These are phyloP conservation scores for Fusarium xylarioides DNA, from an alignment of 2,329 filamentous ascomycete genomes.

Conservation along the genomic window DNA sequence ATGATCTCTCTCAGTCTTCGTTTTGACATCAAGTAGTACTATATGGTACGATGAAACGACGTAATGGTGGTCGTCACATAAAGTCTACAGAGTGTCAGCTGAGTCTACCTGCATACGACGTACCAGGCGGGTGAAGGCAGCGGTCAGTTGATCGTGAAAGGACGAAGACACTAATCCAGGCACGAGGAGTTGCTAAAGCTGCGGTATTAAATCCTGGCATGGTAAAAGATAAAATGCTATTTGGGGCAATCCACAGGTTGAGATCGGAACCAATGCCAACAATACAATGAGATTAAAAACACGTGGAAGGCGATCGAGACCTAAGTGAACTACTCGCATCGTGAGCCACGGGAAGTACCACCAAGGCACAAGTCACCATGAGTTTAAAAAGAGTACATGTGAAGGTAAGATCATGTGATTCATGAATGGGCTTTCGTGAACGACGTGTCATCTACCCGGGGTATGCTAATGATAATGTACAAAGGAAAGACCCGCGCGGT, in stretches of 20 bases:
- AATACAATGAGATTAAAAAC: not conserved
- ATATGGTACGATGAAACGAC: not conserved
- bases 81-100: not conserved
- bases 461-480: conserved; percentile 36
- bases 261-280: not conserved
- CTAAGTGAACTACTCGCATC: not conserved
- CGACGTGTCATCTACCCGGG: conserved; percentile 22
- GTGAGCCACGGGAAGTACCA: not conserved
- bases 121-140: not conserved
- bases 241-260: not conserved
- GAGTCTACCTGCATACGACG: not conserved
- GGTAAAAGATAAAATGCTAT: not conserved
- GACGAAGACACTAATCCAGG: not conserved
- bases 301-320: not conserved
- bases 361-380: not conserved
- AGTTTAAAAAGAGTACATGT: not conserved
- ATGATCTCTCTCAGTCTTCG: not conserved
- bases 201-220: not conserved
- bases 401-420: conserved; percentile 14
- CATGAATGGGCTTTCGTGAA: conserved; percentile 12
- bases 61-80: not conserved
- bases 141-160: not conserved
- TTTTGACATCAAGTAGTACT: not conserved
- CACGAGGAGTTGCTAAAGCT: not conserved
- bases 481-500: conserved; percentile 15